Evolutionary conservation across 2,329 filamentous ascomycete species (phyloP), one percentile per base, ranked within the genome.

Genomic region (Trichoderma atroviride): DNA sequence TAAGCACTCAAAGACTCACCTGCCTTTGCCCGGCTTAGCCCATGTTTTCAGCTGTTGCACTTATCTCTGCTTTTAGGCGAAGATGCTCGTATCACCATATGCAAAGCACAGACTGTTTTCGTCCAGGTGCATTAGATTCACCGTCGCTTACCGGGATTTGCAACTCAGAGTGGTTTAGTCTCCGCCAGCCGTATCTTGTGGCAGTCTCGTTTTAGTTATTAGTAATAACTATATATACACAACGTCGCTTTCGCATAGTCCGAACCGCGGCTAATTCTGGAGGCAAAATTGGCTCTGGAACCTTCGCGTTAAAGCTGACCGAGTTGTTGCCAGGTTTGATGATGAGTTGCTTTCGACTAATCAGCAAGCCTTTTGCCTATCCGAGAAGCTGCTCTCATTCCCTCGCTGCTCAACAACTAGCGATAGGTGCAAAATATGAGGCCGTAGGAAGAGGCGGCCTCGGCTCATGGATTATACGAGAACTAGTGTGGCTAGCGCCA

Each of bases 401-500:
- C 37, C 37, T 61, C 37, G 24, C 24, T 6, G 19, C 22, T 9
- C 6, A 31, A 31, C 5, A n/a, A 10, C 7, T 24, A 31, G 33
- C 37, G 58, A 50, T 61, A 47, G 58, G 37, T 61, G 58, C 40
- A 13, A 61, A 61, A 61, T 61, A 61, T 47, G 58, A 19, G 16
- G 29, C 58, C 58, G 58, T 4, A 33, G 58, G 37, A 50, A 61
- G 58, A 61, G 58, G 27, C 40, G 40, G 31, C 37, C 47, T 50
- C 58, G 58, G 58, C 40, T 13, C 27, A 31, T 47, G 37, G 37
- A 19, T 43, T 47, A 31, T 35, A 50, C 47, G 58, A 61, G 58
- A 11, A 29, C 58, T 40, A 47, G 58, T 22, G n/a, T 11, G 58
- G 11, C 27, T 61, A 61, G 58, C 40, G 37, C 43, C 58, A 27